Percentiles rank a stretch among this genome's conserved stretches.
These are phyloP conservation scores for Talaromyces verruculosus DNA, from an alignment of 2,329 filamentous ascomycete species.

Conservation along the genomic window DNA sequence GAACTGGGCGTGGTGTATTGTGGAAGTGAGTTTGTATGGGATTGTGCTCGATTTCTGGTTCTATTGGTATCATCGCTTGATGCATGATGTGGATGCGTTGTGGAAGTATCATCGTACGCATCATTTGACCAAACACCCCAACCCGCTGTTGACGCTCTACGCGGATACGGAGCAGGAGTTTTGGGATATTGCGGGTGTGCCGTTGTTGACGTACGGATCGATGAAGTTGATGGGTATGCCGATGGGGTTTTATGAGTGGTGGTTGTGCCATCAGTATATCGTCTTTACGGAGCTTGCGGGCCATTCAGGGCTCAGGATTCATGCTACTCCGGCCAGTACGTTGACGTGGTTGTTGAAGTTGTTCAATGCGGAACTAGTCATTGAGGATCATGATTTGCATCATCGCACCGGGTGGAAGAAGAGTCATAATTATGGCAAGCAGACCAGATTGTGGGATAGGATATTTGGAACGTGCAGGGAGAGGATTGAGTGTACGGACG, in stretches of 20 bases:
- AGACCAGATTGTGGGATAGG: constrained; percentile 35
- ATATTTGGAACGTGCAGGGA: constrained; percentile 33
- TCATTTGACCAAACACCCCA: constrained; percentile 46
- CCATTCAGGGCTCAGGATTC: constrained; percentile 43
- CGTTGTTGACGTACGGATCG: constrained; percentile 36
- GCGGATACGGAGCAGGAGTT: constrained; percentile 43
- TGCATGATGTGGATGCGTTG: constrained; percentile 39
- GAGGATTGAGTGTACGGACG: constrained; percentile 33
- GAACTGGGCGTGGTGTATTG: constrained; percentile 35
- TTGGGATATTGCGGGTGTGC: constrained; percentile 42
- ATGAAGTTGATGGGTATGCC: constrained; percentile 39
- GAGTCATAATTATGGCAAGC: constrained; percentile 38
- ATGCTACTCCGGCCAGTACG: constrained; percentile 33
- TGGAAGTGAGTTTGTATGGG: constrained; percentile 42
- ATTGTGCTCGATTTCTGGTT: constrained; percentile 47
- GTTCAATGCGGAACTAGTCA: constrained; percentile 36
- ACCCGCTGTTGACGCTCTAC: constrained; percentile 40
- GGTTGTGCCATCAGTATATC: constrained; percentile 46
- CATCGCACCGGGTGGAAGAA: constrained; percentile 36
- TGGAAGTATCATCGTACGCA: constrained; percentile 46
- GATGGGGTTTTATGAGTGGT: constrained; percentile 48
- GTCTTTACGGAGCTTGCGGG: constrained; percentile 44
- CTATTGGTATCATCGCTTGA: constrained; percentile 43
- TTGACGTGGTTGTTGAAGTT: constrained; percentile 35
- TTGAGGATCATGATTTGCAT: constrained; percentile 43